phyloP scores from a whole-genome alignment of 2,329 filamentous ascomycete species.

The Colletotrichum graminicola region DNA sequence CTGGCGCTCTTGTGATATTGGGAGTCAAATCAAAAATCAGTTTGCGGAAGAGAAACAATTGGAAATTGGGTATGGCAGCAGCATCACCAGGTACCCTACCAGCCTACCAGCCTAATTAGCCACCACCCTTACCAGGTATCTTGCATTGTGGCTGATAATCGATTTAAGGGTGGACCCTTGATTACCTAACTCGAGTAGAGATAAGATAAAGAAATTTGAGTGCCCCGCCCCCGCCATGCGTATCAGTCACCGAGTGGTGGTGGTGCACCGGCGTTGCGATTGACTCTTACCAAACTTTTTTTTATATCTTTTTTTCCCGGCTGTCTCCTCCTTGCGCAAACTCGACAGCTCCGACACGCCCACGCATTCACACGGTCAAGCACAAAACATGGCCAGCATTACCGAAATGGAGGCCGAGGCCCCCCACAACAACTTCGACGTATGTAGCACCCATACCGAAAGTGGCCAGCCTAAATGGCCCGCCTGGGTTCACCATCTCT shows the following conservation, averaged over 20 bases:
- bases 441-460: constrained; percentile 43
- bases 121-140: no score
- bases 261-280: neutral
- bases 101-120: no score
- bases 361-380: neutral
- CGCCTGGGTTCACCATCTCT: neutral
- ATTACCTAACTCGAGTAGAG: neutral
- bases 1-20: neutral
- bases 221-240: constrained; percentile 22
- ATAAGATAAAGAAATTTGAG: constrained; percentile 20
- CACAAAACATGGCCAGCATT: constrained; percentile 22
- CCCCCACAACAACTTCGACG: constrained; percentile 55
- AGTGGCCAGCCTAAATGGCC: neutral
- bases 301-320: constrained; percentile 1
- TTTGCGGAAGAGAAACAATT: neutral
- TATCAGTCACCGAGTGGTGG: neutral
- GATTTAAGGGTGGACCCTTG: neutral
- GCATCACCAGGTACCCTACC: no score
- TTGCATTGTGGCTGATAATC: neutral
- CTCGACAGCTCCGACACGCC: neutral
- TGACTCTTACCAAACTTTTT: constrained; percentile 13
- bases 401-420: constrained; percentile 45
- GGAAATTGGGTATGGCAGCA: neutral
- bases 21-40: neutral
- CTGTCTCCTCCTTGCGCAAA: neutral